These are phyloP conservation scores for Phlyctochytrium bullatum DNA, from an alignment of 192 early-diverging fungal species.

Conservation along the genomic window DNA sequence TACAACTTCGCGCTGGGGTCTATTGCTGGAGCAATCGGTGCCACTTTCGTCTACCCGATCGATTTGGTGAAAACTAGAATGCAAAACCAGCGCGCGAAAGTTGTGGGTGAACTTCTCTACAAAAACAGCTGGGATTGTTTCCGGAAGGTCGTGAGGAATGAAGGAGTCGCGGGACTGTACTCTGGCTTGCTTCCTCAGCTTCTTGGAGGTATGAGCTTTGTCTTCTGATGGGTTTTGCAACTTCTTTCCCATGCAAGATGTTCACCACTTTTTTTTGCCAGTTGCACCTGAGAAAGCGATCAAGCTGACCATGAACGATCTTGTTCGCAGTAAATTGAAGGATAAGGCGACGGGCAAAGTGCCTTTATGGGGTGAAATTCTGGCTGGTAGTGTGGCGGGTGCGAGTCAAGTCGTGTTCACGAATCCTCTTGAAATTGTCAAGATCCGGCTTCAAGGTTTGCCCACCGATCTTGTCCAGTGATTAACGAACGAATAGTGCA, in stretches of 20 bases:
- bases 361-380: constrained; percentile 71
- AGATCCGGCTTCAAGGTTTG: constrained; percentile 87
- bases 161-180: constrained; percentile 87
- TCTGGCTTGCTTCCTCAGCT: constrained; percentile 91
- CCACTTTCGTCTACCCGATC: constrained; percentile 93
- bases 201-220: constrained; percentile 54
- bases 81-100: constrained; percentile 90
- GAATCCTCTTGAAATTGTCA: constrained; percentile 98
- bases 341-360: constrained; percentile 74
- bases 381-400: constrained; percentile 86
- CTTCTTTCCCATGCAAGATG: constrained; percentile 3
- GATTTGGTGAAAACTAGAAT: constrained; percentile 98
- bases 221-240: no score
- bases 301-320: constrained; percentile 95
- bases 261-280: constrained; percentile 34
- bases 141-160: constrained; percentile 87
- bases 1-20: constrained; percentile 82
- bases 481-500: constrained; percentile 32
- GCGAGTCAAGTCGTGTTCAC: constrained; percentile 75
- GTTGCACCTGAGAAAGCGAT: constrained; percentile 99
- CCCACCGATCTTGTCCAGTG: not conserved
- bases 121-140: constrained; percentile 97
- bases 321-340: constrained; percentile 69
- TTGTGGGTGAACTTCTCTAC: constrained; percentile 89
- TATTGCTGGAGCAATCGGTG: constrained; percentile 91